Conservation (phyloP, 305 asterid species). For the Withania somnifera region DNA sequence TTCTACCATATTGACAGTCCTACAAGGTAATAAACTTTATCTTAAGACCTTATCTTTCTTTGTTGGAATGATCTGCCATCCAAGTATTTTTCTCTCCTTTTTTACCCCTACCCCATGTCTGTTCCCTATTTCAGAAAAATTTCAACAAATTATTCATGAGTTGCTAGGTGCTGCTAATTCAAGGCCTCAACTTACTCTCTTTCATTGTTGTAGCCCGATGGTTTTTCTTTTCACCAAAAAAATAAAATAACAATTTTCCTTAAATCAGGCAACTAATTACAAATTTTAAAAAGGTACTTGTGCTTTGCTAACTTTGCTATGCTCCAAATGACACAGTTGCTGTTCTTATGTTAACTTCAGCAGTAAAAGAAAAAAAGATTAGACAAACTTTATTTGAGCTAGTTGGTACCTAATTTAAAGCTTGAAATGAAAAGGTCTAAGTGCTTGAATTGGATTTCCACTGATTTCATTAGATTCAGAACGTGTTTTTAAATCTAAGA, state of each 20-base stretch:
- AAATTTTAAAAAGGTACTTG: neutral
- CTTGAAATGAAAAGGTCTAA: no score
- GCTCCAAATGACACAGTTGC: neutral
- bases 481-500: no score
- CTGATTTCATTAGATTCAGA: no score
- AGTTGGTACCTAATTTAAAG: no score
- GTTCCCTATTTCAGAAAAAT: neutral
- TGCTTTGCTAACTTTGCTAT: neutral
- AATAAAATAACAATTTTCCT: neutral
- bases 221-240: neutral
- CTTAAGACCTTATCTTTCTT: neutral
- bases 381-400: no score
- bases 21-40: slow-evolving; percentile 44
- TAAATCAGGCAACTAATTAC: neutral
- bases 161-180: neutral
- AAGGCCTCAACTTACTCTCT: neutral
- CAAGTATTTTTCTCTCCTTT: neutral
- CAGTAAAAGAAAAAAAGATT: no score
- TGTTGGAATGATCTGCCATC: neutral
- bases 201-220: neutral
- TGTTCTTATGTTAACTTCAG: no score
- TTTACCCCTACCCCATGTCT: neutral
- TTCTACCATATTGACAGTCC: slow-evolving; percentile 64
- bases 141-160: neutral
- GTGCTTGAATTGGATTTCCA: no score